These are phyloP conservation scores for Podospora pseudocomata DNA, from an alignment of 495 filamentous ascomycete genomes.

Conservation along the genomic window DNA sequence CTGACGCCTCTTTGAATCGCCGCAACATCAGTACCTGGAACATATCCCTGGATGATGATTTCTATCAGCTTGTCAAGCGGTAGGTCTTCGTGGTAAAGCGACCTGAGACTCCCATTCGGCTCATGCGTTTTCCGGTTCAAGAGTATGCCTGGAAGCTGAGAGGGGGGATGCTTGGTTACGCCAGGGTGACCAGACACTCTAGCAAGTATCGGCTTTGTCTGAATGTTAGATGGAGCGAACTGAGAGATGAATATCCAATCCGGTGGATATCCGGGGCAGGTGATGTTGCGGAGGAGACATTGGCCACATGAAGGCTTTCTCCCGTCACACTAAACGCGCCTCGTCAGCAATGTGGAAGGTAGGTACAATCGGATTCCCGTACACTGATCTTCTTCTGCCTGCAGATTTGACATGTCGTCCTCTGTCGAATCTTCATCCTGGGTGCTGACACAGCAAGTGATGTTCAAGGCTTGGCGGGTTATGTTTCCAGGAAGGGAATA, in stretches of 20 bases:
- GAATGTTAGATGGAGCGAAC: neutral
- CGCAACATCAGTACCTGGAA: constrained; percentile 10
- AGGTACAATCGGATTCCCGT: neutral
- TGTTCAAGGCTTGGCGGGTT: constrained; percentile 15
- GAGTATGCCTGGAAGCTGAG: neutral
- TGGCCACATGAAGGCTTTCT: constrained; percentile 23
- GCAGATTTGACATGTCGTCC: constrained; percentile 24
- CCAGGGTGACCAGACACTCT: neutral
- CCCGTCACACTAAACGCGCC: constrained; percentile 22
- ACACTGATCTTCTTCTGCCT: constrained; percentile 26
- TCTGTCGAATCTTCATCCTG: constrained; percentile 25
- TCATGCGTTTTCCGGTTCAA: neutral
- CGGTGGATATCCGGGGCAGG: constrained; percentile 23
- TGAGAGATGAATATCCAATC: constrained; percentile 29
- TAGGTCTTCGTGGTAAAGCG: neutral
- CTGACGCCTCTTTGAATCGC: neutral
- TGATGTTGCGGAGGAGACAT: constrained; percentile 19
- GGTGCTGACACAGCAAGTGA: neutral
- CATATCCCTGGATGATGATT: constrained; percentile 19
- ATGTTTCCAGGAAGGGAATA: constrained; percentile 8
- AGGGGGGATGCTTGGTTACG: neutral
- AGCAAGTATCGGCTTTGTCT: constrained; percentile 1
- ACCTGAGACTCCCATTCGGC: too few species aligned
- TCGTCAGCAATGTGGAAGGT: neutral
- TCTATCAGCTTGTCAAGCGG: constrained; percentile 17